Conservation (phyloP, 83 land plant genomes). For the Larix sibirica region DNA sequence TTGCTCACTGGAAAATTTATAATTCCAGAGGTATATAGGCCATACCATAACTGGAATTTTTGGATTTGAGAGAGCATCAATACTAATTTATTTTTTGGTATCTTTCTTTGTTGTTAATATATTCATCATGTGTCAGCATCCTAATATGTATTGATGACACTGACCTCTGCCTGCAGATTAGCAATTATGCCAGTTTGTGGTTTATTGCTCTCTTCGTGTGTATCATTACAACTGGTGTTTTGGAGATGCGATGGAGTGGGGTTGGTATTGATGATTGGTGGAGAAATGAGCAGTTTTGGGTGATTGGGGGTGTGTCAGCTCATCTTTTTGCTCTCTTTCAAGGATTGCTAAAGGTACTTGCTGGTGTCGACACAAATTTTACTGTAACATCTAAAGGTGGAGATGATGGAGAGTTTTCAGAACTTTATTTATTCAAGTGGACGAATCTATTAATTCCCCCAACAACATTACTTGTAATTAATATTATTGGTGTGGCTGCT, state of each 20-base stretch:
- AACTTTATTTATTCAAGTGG: slow-evolving; percentile 54
- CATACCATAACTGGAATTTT: too few relatives aligned
- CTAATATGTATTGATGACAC: not conserved
- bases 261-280: slow-evolving; percentile 48
- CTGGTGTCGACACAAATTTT: slow-evolving; percentile 44
- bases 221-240: slow-evolving; percentile 37
- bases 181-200: slow-evolving; percentile 36
- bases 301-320: slow-evolving; percentile 46
- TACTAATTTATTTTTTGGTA: not conserved
- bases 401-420: slow-evolving; percentile 55
- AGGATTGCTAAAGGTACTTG: slow-evolving; percentile 44
- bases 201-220: slow-evolving; percentile 42
- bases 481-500: slow-evolving; percentile 49
- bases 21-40: slow-evolving; percentile 43
- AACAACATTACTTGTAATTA: slow-evolving; percentile 43
- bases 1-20: slow-evolving; percentile 59
- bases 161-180: slow-evolving; percentile 26
- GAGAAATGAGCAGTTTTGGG: slow-evolving; percentile 60
- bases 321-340: slow-evolving; percentile 49
- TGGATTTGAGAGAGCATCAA: too few relatives aligned
- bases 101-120: not conserved
- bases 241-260: slow-evolving; percentile 58
- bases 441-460: slow-evolving; percentile 51
- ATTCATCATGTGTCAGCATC: not conserved
- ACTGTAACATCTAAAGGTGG: slow-evolving; percentile 47